Base-by-base conservation (phyloP, 192 early-diverging fungal genomes). In the Podochytrium sp. region DNA sequence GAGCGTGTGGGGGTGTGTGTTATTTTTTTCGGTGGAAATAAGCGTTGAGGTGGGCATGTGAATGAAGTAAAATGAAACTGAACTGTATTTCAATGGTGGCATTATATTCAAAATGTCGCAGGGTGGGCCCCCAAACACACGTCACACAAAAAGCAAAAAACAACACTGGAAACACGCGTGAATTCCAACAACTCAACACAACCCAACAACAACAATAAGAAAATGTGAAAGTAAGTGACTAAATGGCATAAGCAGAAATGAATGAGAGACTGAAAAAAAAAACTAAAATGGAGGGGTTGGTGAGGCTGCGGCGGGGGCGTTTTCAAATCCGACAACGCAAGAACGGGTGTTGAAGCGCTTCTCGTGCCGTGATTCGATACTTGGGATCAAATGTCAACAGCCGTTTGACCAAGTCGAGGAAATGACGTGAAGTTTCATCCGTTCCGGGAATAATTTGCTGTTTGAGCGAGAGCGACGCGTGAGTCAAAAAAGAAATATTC, bases 301-400 rank as follows among this genome's bases (percentile, higher is more conserved):
- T 47, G 43, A 20, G n/a, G 43, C 0, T 33, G 37, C 30, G n/a
- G n/a, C n/a, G 32, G 7, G 18, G 14, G 18, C 43, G 32, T 43
- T 34, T 10, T 66, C 43, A 20, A 25, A 66, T 12, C 0, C 10
- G 29, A 34, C 62, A 55, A n/a, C 33, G 30, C 77, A 98, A 93
- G 77, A 97, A 98, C 38, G 89, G 90, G 76, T 97, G 95, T 29
- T 88, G 77, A 55, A 95, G 83, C 2, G 96, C 96, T 49, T 94
- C 85, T 16, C 87, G 82, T 14, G 96, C 95, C 2, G 93, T 86
- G 42, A 97, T 91, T 41, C 96, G 85, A 30, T 90, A 74, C 40
- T 70, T 71, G 1, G 96, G 95, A 65, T 97, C 93, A 80, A 92
- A 95, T 40, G 83, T 81, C 40, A 98, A 80, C 78, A 98, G 64